Conservation (phyloP, 192 early-diverging fungal genomes). For the Gamsiella multidivaricata region DNA sequence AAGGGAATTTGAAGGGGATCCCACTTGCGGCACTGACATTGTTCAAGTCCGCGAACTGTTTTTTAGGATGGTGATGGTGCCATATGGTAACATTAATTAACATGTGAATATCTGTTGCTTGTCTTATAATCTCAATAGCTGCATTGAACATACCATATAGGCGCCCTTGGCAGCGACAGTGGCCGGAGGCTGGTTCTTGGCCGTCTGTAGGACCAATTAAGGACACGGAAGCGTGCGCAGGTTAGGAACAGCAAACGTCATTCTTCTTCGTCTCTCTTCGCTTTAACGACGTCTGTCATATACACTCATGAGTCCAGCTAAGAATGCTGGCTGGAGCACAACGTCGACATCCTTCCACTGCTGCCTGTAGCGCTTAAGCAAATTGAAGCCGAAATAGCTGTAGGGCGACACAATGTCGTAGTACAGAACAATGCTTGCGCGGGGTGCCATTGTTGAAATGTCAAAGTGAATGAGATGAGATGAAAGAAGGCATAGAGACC, state of each 20-base stretch:
- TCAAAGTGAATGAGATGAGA: not conserved
- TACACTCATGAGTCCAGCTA: conserved; percentile 22
- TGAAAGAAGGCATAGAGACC: not conserved
- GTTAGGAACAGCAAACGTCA: too few relatives aligned
- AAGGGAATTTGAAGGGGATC: conserved; percentile 32
- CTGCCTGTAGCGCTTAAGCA: conserved; percentile 28
- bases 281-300: too few relatives aligned
- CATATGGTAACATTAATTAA: conserved; percentile 8
- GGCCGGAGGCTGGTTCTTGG: conserved; percentile 35
- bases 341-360: conserved; percentile 43
- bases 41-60: conserved; percentile 22
- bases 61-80: conserved; percentile 1
- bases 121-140: not conserved
- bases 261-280: too few relatives aligned
- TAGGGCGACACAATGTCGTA: conserved; percentile 50
- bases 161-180: conserved; percentile 31
- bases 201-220: conserved; percentile 13
- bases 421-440: conserved; percentile 32
- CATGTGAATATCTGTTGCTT: not conserved
- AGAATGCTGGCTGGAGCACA: conserved; percentile 20
- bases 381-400: conserved; percentile 32
- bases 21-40: conserved; percentile 1
- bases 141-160: conserved; percentile 31
- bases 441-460: conserved; percentile 14
- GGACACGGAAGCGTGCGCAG: too few relatives aligned